Evolutionary conservation across 148 eudicot species (phyloP), one percentile per base, ranked within the genome.

Genomic region (Selenicereus undatus): DNA sequence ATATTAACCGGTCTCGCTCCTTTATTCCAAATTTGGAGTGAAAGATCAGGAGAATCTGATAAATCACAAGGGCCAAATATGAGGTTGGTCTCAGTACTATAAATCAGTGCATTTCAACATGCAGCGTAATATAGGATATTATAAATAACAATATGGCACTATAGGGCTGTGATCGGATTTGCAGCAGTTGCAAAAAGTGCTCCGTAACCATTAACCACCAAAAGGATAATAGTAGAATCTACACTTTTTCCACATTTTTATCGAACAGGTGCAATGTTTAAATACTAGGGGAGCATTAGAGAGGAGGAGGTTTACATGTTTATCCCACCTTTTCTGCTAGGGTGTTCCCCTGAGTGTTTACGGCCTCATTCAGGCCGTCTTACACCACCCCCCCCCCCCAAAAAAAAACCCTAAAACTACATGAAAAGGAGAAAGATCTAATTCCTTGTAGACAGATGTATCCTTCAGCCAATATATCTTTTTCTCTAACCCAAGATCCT

Each of bases 41-140:
- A 92, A 73, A 93, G 93, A 29, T 90, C 90, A 48, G 96, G 95
- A 81, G 96, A 93, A 60, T 93, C 98, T 93, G 93, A 74, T 82
- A 56, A 76, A 81, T 50, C n/a, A 83, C 29, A 76, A 77, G 77
- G 77, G 29, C 76, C 9, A 30, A 79, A 71, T 30, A 80, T 35
- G 51, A 69, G 35, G 79, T 64, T 48, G 26, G 29, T 56, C 71
- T 32, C n/a, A 39, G 13, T 22, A 29, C 26, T 21, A 65, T 50
- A 51, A 20, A 17, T 30, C 21, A 9, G 24, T 39, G 26, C 21
- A 22, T 13, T 32, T 48, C 72, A 70, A 8, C 80, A 29, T 22
- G 74, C 1, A 45, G 43, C 39, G 29, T 82, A 76, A 13, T 39
- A 39, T 4, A 39, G 8, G 43, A 39, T 7, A 64, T 64, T 24